Percentiles rank a stretch among this genome's conserved stretches.
These are phyloP conservation scores for Lodderomyces beijingensis DNA, from an alignment of 1,139 yeast genomes.

Conservation along the genomic window DNA sequence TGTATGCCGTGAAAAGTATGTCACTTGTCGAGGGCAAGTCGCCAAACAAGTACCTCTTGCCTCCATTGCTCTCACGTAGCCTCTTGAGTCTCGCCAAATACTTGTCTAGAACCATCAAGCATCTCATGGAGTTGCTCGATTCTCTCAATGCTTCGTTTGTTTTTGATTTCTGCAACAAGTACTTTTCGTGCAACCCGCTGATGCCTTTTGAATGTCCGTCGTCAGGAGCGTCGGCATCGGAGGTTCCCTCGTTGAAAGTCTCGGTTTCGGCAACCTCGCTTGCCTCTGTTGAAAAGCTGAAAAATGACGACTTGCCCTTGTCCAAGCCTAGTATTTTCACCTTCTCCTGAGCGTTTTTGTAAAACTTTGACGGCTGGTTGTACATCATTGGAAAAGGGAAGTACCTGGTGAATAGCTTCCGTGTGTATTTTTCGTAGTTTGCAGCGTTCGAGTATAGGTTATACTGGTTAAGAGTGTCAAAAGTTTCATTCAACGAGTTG, in stretches of 20 bases:
- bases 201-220: conserved; percentile 30
- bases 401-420: conserved; percentile 54
- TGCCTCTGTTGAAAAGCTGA: conserved; percentile 16
- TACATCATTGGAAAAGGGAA: conserved; percentile 87
- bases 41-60: conserved; percentile 6
- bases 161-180: conserved; percentile 40
- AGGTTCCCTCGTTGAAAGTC: conserved; percentile 23
- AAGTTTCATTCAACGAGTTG: conserved; percentile 33
- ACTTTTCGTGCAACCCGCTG: conserved; percentile 48
- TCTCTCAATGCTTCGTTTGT: conserved; percentile 42
- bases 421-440: conserved; percentile 63
- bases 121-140: conserved; percentile 48
- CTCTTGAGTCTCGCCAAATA: conserved; percentile 25
- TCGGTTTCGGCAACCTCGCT: conserved; percentile 16
- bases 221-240: conserved; percentile 14
- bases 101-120: conserved; percentile 39
- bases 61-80: conserved; percentile 14
- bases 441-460: conserved; percentile 54
- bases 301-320: conserved; percentile 26
- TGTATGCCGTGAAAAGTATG: conserved; percentile 35
- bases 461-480: conserved; percentile 54
- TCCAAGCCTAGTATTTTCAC: conserved; percentile 37
- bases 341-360: conserved; percentile 47
- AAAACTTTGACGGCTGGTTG: conserved; percentile 59
- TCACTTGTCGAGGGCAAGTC: conserved; percentile 12